A percentile compares a stretch with the other conserved stretches of the same genome.
Conservation (phyloP, 2,329 filamentous ascomycete genomes). For the Botrytis fragariae region DNA sequence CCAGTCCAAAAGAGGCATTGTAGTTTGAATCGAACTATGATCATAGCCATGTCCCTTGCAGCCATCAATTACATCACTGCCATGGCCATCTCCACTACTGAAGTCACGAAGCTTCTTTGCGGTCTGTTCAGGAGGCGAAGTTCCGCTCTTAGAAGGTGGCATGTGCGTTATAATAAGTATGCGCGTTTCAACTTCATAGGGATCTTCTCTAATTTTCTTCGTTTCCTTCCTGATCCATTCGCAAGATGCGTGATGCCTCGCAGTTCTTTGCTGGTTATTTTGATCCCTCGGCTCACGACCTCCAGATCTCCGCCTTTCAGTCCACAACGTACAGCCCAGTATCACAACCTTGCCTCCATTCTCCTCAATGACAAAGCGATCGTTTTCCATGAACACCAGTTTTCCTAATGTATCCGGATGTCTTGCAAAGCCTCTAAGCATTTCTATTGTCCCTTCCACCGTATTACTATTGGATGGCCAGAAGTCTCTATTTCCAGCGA, state of each 20-base stretch:
- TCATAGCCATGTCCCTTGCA: neutral
- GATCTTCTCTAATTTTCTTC: neutral
- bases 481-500: constrained; percentile 12
- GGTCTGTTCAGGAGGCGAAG: neutral
- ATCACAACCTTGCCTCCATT: neutral
- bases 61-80: constrained; percentile 8
- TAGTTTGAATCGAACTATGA: constrained; percentile 8
- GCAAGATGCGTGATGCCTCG: neutral
- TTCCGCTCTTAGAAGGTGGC: constrained; percentile 15
- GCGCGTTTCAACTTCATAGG: neutral
- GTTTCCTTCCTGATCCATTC: neutral
- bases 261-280: neutral
- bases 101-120: neutral
- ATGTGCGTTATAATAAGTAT: constrained; percentile 17
- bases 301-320: neutral
- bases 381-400: neutral
- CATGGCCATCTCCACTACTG: neutral
- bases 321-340: constrained; percentile 7
- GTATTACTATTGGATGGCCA: neutral
- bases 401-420: constrained; percentile 1
- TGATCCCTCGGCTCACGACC: neutral
- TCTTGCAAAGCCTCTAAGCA: neutral
- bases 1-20: constrained; percentile 1
- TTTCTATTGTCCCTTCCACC: neutral
- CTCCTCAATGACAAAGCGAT: neutral